Base-by-base conservation (phyloP, 352 stramenopile species). In the Pythium utonaiense region DNA sequence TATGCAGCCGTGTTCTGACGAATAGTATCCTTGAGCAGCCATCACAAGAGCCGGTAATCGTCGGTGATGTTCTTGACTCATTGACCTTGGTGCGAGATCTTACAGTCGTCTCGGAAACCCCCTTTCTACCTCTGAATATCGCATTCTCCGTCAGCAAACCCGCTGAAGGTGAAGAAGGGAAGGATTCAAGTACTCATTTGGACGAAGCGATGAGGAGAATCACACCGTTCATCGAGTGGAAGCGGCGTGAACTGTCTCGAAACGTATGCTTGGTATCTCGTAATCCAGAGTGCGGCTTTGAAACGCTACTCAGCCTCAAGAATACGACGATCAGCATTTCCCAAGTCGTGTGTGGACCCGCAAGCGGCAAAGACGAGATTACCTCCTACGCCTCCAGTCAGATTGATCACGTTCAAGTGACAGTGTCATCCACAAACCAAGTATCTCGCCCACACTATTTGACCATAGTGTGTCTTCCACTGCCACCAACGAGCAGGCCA, bases 271-370 rank as follows among this genome's bases (percentile, higher is more conserved):
- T 63, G 12, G 34, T 64, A 16, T 40, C 33, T 21, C 19, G 12
- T 22, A 28, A 59, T 19, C 5, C 25, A 33, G 22, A 40, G 16
- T 16, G 14, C 57, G 44, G 44, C 21, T 49, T 51, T 22, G 19
- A 58, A 3, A 33, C 38, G 3, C 34, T 24, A 2, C 24, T 83
- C 33, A 69, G 44, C 14, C 27, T 83, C 3, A 77, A 75, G 33
- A 66, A 78, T 34, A 82, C 71, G 21, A 73, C 49, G 17, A 49
- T 79, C 7, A 60, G 49, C 4, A 68, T 85, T 7, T 48, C 33
- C 4, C 73, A 85, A 40, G 49, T 76, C n/a, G n/a, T 80, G 0
- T 86, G 77, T 3, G 77, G 77, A 6, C 64, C 77, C 1, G 17
- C 21, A 13, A 8, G 13, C 6, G 56, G 56, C 4, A 21, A n/a